phyloP scores from a whole-genome alignment of 2,329 filamentous ascomycete genomes.

The Cercospora berteroae region DNA sequence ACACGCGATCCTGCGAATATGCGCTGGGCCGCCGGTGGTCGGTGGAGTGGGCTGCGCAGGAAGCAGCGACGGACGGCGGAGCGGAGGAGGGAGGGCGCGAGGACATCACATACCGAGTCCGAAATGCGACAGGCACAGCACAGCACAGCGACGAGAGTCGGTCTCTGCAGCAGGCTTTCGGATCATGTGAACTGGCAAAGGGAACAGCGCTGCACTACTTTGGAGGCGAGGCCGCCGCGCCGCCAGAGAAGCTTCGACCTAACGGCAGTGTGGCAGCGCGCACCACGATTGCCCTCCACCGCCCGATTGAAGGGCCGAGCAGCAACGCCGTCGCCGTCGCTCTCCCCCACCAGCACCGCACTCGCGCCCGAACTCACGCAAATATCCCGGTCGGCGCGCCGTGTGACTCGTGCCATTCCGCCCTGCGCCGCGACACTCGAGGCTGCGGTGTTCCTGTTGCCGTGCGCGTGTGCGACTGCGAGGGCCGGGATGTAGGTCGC shows the following conservation, averaged over 20 bases:
- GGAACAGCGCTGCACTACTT: not conserved
- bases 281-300: not conserved
- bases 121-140: not conserved
- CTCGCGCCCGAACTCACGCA: not conserved
- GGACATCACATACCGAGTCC: not conserved
- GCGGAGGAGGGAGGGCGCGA: not conserved
- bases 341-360: not conserved
- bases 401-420: not conserved
- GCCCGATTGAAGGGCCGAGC: not conserved
- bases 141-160: not conserved
- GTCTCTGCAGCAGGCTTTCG: not conserved
- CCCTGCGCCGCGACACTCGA: not conserved
- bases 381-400: not conserved
- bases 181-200: slow-evolving; percentile 3
- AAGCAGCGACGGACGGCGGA: not conserved
- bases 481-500: not conserved
- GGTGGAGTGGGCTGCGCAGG: not conserved
- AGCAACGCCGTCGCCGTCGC: not conserved
- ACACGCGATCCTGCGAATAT: not conserved
- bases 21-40: not conserved
- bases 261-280: not conserved
- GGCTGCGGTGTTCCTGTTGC: not conserved
- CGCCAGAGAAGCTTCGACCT: not conserved
- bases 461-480: not conserved
- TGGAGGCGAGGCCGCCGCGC: not conserved